A percentile compares a stretch with the other conserved stretches of the same genome.
These are phyloP conservation scores for Euphorbia celastroides DNA, from an alignment of 441 rosid species.

Conservation along the genomic window DNA sequence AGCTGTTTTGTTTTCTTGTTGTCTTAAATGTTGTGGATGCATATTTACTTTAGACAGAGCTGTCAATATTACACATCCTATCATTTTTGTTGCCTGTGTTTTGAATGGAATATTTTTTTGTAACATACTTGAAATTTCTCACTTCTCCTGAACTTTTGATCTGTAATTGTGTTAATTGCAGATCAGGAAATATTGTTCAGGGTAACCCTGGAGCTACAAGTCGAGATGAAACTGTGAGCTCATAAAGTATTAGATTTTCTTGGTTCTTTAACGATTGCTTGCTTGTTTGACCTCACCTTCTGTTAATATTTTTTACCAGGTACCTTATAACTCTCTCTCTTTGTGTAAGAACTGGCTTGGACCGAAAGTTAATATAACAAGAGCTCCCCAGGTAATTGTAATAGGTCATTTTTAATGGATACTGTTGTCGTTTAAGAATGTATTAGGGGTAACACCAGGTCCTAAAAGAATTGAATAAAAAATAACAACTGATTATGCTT, in stretches of 20 bases:
- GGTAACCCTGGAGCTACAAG: conserved; percentile 87
- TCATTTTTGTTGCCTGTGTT: conserved; percentile 1
- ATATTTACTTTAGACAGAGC: background rate
- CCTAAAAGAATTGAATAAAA: background rate
- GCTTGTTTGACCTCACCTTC: conserved; percentile 13
- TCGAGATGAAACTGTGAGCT: conserved; percentile 93
- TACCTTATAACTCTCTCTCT: conserved; percentile 90
- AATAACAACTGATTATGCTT: background rate
- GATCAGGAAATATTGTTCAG: conserved; percentile 86
- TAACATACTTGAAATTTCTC: background rate
- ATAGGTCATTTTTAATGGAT: background rate
- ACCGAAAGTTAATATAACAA: conserved; percentile 78
- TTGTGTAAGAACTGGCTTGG: conserved; percentile 99
- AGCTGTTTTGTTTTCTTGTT: conserved; percentile 3
- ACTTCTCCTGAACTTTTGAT: background rate
- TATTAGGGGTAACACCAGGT: background rate
- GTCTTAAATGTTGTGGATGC: conserved; percentile 3
- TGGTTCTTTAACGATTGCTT: conserved; percentile 12
- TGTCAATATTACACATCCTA: background rate
- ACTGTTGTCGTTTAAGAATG: background rate
- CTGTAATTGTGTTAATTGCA: conserved; percentile 22
- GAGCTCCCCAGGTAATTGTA: conserved; percentile 81
- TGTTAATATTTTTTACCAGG: conserved; percentile 42
- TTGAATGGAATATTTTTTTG: background rate
- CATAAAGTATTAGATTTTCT: conserved; percentile 12